A percentile compares a stretch with the other conserved stretches of the same genome.
Evolutionary conservation across 148 eudicot genomes (phyloP).

Genomic region (Spergularia marina): DNA sequence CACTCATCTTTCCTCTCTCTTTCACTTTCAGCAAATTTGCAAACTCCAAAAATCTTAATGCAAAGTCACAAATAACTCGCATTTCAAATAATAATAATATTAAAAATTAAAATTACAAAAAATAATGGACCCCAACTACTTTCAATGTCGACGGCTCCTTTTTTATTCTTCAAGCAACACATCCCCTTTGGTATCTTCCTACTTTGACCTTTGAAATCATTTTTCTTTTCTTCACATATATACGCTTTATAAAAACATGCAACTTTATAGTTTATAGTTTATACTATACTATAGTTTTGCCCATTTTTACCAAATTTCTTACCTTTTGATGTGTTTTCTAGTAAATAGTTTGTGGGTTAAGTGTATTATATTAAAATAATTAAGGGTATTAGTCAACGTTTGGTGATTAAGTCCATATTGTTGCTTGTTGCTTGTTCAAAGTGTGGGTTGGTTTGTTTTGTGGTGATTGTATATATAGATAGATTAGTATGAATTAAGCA

Average conservation of each 20-base stretch:
- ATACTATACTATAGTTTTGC: too few species aligned
- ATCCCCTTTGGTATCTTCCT: background rate
- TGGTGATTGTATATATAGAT: background rate
- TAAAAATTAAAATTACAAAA: too few species aligned
- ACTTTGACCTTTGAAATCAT: background rate
- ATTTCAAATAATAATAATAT: background rate
- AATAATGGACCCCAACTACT: slow-evolving; percentile 19
- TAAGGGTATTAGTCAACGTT: background rate
- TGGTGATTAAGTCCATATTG: background rate
- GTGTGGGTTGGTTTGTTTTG: background rate
- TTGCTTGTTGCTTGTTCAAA: slow-evolving; percentile 10
- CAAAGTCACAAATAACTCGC: too few species aligned
- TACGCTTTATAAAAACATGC: background rate
- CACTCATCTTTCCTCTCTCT: too few species aligned
- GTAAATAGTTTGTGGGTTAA: background rate
- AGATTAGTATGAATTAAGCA: background rate
- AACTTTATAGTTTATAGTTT: too few species aligned
- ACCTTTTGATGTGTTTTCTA: background rate
- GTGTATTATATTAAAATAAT: background rate
- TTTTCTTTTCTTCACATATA: too few species aligned
- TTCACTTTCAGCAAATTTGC: too few species aligned
- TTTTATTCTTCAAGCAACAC: background rate
- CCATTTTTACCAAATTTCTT: background rate
- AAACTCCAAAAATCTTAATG: too few species aligned
- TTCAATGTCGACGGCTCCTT: slow-evolving; percentile 17